Evolutionary conservation across 1,284 basidiomycete genomes (phyloP).

Genomic region (Puccinia hordei): DNA sequence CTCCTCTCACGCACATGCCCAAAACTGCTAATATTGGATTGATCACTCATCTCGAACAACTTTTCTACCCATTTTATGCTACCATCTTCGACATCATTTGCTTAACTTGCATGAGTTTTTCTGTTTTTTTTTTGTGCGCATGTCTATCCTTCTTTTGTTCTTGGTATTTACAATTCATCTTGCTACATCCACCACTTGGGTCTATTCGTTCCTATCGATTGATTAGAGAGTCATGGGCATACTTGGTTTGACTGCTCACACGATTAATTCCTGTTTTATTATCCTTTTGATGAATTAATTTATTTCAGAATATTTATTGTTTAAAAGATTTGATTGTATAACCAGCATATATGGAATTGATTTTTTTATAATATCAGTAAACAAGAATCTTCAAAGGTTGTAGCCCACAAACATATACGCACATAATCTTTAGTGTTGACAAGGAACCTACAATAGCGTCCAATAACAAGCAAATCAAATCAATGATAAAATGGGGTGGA

Average conservation of each 20-base stretch:
- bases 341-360: no score
- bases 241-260: no score
- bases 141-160: neutral
- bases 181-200: no score
- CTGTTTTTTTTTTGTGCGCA: neutral
- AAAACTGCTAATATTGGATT: no score
- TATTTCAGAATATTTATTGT: no score
- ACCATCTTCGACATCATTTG: neutral
- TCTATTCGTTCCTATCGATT: no score
- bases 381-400: neutral
- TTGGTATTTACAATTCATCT: neutral
- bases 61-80: neutral
- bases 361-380: neutral
- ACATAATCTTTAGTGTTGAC: neutral
- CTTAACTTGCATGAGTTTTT: neutral
- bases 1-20: no score
- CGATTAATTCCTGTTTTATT: neutral
- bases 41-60: no score
- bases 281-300: neutral
- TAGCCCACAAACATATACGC: neutral
- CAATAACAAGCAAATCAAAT: neutral
- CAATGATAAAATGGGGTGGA: neutral
- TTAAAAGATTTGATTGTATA: no score
- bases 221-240: no score
- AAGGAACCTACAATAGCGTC: neutral